Percentiles rank a stretch among this genome's conserved stretches.
Conservation (phyloP, 345 rosid genomes). For the Ricinus communis region DNA sequence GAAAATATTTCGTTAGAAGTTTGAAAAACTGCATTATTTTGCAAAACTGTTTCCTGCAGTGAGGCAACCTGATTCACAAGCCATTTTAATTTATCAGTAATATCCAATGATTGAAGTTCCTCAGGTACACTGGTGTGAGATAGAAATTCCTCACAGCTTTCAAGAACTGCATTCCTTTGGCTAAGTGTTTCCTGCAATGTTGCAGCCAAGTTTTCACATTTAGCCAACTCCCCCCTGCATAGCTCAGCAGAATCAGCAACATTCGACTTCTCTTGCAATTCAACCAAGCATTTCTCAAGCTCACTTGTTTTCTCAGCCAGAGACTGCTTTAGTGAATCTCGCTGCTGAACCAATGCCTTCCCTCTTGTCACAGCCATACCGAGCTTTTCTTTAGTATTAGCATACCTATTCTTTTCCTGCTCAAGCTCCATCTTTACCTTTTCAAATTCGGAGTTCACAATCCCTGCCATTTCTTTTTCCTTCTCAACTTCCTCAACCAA, state of each 20-base stretch:
- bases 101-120: slow-evolving; percentile 54
- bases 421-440: slow-evolving; percentile 61
- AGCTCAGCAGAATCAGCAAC: slow-evolving; percentile 58
- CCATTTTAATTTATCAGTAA: slow-evolving; percentile 57
- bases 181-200: slow-evolving; percentile 63
- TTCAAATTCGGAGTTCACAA: slow-evolving; percentile 46
- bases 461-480: slow-evolving; percentile 48
- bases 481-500: slow-evolving; percentile 57
- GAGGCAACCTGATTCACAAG: slow-evolving; percentile 21
- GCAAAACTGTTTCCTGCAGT: slow-evolving; percentile 16
- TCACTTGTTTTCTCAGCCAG: slow-evolving; percentile 65
- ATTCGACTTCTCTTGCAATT: slow-evolving; percentile 58
- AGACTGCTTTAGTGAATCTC: slow-evolving; percentile 77
- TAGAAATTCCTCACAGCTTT: slow-evolving; percentile 55
- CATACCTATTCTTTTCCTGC: slow-evolving; percentile 71
- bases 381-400: slow-evolving; percentile 88
- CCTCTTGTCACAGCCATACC: slow-evolving; percentile 96
- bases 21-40: slow-evolving; percentile 16
- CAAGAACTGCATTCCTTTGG: slow-evolving; percentile 47
- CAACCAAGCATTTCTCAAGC: slow-evolving; percentile 65
- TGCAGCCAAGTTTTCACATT: slow-evolving; percentile 49
- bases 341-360: slow-evolving; percentile 88
- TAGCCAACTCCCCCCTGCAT: slow-evolving; percentile 54
- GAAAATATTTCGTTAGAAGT: slow-evolving; percentile 27
- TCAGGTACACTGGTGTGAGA: slow-evolving; percentile 48